These are phyloP conservation scores for Linaria vulgaris DNA, from an alignment of 257 asterid species.

Conservation along the genomic window DNA sequence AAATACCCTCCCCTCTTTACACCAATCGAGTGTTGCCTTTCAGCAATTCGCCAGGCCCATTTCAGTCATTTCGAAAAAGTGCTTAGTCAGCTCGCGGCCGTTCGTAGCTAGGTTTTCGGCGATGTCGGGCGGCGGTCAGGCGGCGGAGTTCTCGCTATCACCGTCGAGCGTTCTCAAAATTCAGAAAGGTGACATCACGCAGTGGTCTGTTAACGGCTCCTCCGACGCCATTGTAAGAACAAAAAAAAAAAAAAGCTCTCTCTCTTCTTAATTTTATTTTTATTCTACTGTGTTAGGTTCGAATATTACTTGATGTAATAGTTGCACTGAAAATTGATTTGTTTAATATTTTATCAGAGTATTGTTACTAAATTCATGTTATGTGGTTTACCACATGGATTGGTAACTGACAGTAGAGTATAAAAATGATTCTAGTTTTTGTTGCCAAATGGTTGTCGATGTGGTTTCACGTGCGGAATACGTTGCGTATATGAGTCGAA, in stretches of 20 bases:
- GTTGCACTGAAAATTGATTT: too few relatives aligned
- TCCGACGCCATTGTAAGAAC: constrained; percentile 82
- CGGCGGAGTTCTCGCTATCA: constrained; percentile 48
- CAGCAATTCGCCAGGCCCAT: constrained; percentile 24
- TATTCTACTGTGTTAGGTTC: neutral
- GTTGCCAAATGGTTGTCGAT: too few relatives aligned
- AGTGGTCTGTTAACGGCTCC: constrained; percentile 81
- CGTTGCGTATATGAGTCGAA: too few relatives aligned
- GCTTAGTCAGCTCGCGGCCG: constrained; percentile 18
- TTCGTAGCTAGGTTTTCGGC: constrained; percentile 40
- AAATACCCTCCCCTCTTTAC: constrained; percentile 19
- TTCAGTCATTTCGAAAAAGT: constrained; percentile 28
- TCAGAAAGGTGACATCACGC: constrained; percentile 82
- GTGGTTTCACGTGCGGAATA: too few relatives aligned
- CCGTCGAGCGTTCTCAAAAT: constrained; percentile 58
- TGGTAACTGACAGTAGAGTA: too few relatives aligned
- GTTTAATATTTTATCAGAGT: too few relatives aligned
- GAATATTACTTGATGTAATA: neutral
- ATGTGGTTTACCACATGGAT: too few relatives aligned
- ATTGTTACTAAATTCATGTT: too few relatives aligned
- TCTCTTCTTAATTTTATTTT: neutral
- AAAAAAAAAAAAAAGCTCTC: neutral
- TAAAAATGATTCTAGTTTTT: too few relatives aligned
- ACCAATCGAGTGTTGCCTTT: neutral
- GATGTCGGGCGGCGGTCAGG: constrained; percentile 51